Base-by-base conservation (phyloP, 1,139 yeast species). In the Komagataea norvegica region DNA sequence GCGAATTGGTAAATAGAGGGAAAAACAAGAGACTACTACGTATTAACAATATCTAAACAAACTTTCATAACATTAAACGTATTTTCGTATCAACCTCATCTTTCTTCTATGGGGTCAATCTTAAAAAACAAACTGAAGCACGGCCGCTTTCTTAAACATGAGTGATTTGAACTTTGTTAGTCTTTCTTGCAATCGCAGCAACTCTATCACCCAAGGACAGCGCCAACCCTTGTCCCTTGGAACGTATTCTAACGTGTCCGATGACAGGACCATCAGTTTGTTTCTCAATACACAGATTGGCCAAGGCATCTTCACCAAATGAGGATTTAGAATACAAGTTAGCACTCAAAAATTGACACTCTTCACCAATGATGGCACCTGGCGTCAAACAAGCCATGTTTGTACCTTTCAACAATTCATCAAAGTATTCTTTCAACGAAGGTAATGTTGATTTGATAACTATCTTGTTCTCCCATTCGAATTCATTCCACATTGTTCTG, bases 381-480 rank as follows among this genome's bases (percentile, higher is more conserved):
- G 95, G 88, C 1, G 97, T 93, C 56, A 93, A 73, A 58, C 95
- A 83, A 38, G 82, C 80, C 97, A 91, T 91, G 62, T 91, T 89
- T 9, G 98, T 91, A 35, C 88, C 91, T 45, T 72, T 70, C 66
- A 87, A 70, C 55, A 93, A 68, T 54, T 76, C 81, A 42, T 80
- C 83, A 61, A 93, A 70, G 64, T 87, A 93, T 36, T 77, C 86
- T 57, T 81, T 82, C 57, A 93, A 72, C 2, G 89, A 67, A 30
- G 74, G 64, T 54, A 81, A 71, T 40, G 70, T 71, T 3, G 94
- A 79, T 53, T 84, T 81, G 58, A 93, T 85, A 46, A 91, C 85
- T 56, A 93, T 91, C 68, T 93, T 93, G 67, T 93, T 93, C 64
- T 93, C 99, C 99, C 99, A 93, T 66, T 93, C 99, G 60, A 93